A percentile compares a stretch with the other conserved stretches of the same genome.
Conservation (phyloP, 805 yeast species). For the Yamadazyma kitorensis region DNA sequence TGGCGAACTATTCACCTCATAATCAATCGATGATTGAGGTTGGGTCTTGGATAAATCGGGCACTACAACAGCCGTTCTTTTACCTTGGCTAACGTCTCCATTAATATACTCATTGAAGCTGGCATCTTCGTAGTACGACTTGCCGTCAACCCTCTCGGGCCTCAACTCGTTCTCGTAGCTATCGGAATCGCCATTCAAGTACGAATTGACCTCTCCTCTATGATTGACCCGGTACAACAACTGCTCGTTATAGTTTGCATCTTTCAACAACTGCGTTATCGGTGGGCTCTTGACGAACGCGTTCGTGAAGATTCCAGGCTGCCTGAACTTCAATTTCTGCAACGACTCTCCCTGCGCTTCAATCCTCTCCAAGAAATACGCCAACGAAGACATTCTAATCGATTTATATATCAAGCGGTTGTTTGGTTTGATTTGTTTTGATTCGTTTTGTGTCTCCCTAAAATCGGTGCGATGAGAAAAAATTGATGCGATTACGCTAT, state of each 20-base stretch:
- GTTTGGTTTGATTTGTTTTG: too few relatives aligned
- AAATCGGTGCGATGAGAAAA: neutral
- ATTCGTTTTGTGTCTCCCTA: neutral
- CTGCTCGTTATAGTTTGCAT: conserved; percentile 53
- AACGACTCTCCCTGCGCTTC: conserved; percentile 41
- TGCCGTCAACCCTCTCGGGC: conserved; percentile 52
- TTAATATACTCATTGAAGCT: conserved; percentile 24
- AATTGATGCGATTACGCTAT: conserved; percentile 7
- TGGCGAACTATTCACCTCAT: conserved; percentile 11
- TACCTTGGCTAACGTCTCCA: conserved; percentile 18
- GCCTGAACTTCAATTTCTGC: conserved; percentile 44
- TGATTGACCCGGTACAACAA: conserved; percentile 44
- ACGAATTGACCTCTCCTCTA: conserved; percentile 2
- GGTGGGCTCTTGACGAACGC: conserved; percentile 52
- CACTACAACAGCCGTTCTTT: conserved; percentile 26
- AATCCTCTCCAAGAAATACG: conserved; percentile 28
- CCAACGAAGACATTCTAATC: conserved; percentile 10
- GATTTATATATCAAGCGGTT: too few relatives aligned
- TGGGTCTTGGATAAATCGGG: conserved; percentile 18
- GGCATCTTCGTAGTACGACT: conserved; percentile 27
- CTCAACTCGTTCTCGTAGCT: conserved; percentile 8
- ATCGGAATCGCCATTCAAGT: conserved; percentile 2
- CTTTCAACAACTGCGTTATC: conserved; percentile 57
- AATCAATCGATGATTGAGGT: conserved; percentile 3
- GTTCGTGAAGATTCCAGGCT: conserved; percentile 65